Percentiles rank a stretch among this genome's conserved stretches.
These are phyloP conservation scores for Waltergamsia citrina DNA, from an alignment of 2,329 filamentous ascomycete species.

Conservation along the genomic window DNA sequence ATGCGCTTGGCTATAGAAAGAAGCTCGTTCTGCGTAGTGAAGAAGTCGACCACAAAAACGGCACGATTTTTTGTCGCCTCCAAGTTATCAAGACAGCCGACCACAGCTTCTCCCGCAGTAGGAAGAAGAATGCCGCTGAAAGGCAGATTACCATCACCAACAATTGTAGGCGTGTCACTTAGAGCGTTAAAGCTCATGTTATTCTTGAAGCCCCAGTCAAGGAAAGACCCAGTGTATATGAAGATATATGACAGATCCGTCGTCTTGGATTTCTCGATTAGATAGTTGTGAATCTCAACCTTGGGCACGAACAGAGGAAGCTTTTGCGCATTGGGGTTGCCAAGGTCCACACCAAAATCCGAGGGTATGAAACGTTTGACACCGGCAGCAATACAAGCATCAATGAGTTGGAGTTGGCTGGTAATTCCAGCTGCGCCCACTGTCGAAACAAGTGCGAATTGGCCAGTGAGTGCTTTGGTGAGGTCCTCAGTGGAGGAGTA, in stretches of 20 bases:
- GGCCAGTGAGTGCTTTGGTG: slow-evolving; percentile 37
- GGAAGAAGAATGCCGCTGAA: slow-evolving; percentile 39
- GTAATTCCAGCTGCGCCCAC: slow-evolving; percentile 26
- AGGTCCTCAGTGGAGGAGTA: slow-evolving; percentile 36
- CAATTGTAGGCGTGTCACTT: slow-evolving; percentile 28
- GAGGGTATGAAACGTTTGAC: slow-evolving; percentile 53
- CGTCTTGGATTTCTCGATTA: slow-evolving; percentile 28
- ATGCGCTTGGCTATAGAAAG: slow-evolving; percentile 35
- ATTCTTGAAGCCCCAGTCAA: slow-evolving; percentile 42
- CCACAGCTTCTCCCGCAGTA: slow-evolving; percentile 35
- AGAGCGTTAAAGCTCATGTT: slow-evolving; percentile 33
- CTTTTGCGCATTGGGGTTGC: slow-evolving; percentile 18
- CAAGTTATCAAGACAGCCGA: slow-evolving; percentile 35
- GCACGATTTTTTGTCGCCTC: slow-evolving; percentile 43
- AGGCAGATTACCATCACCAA: slow-evolving; percentile 36
- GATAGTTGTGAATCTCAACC: slow-evolving; percentile 24
- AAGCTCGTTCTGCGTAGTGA: slow-evolving; percentile 34
- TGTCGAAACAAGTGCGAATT: slow-evolving; percentile 43
- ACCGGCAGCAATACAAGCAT: slow-evolving; percentile 49
- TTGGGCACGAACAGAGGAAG: slow-evolving; percentile 46
- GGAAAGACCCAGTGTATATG: slow-evolving; percentile 43
- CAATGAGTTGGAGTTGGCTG: slow-evolving; percentile 32
- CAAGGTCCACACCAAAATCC: slow-evolving; percentile 37
- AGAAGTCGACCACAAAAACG: slow-evolving; percentile 32
- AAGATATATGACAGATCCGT: slow-evolving; percentile 42